phyloP scores from a whole-genome alignment of 2,329 filamentous ascomycete genomes.

The Fonsecaea erecta region DNA sequence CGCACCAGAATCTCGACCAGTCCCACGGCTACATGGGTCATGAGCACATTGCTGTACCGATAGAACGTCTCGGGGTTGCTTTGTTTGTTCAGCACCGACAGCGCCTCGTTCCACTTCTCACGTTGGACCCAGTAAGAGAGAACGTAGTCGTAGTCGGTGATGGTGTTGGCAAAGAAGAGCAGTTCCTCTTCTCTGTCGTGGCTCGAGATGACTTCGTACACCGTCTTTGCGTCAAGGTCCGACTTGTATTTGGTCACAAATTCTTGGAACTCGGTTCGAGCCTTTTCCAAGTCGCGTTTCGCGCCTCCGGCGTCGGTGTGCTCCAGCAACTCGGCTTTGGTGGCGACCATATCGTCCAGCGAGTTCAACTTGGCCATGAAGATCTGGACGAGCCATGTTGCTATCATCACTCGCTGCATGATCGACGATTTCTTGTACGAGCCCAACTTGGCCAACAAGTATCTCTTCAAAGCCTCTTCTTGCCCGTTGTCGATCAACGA shows the following conservation, averaged over 20 bases:
- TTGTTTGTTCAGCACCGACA: slow-evolving; percentile 89
- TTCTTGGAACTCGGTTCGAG: slow-evolving; percentile 81
- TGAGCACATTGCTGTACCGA: slow-evolving; percentile 94
- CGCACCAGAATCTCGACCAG: slow-evolving; percentile 96
- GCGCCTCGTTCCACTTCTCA: slow-evolving; percentile 85
- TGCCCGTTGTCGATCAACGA: slow-evolving; percentile 88
- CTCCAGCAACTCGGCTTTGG: slow-evolving; percentile 79
- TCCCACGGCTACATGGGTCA: slow-evolving; percentile 82
- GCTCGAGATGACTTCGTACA: slow-evolving; percentile 93
- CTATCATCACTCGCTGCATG: slow-evolving; percentile 96
- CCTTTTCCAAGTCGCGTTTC: slow-evolving; percentile 69
- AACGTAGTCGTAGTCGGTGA: slow-evolving; percentile 93
- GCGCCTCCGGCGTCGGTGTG: slow-evolving; percentile 72
- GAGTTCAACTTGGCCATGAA: slow-evolving; percentile 98
- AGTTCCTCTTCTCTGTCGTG: slow-evolving; percentile 93
- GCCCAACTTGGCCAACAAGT: slow-evolving; percentile 80
- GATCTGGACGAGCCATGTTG: slow-evolving; percentile 91
- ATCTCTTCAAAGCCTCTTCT: slow-evolving; percentile 87
- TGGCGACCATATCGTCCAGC: slow-evolving; percentile 90
- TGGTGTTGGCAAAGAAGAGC: slow-evolving; percentile 83
- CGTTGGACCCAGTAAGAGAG: slow-evolving; percentile 96
- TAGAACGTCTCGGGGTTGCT: slow-evolving; percentile 93
- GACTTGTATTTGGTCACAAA: slow-evolving; percentile 84
- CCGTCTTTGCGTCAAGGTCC: slow-evolving; percentile 87
- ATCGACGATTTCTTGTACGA: slow-evolving; percentile 78